Base-by-base conservation (phyloP, 2,329 filamentous ascomycete species). In the Simplicillium sp. region DNA sequence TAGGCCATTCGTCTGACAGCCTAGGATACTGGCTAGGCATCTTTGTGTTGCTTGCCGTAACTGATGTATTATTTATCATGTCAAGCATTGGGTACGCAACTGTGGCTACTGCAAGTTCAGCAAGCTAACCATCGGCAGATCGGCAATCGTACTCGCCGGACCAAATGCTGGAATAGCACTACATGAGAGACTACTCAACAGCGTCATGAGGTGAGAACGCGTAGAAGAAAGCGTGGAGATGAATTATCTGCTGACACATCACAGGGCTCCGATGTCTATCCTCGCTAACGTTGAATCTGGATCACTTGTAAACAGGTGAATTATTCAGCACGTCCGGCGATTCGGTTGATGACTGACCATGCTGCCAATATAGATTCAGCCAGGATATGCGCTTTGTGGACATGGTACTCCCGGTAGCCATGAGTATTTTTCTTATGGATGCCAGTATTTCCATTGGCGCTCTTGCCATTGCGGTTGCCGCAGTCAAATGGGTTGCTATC, bases 401-500 rank as follows among this genome's bases (percentile, higher is more conserved):
- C 38, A 54, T 59, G 3, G 53, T 61, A 20, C 55, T 68, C 4
- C 64, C 64, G 0, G 34, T 55, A 7, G 42, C 52, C 3, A 37
- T 52, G 8, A 44, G 45, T 1, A 15, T 55, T 1, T 56, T 57
- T 33, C 42, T 56, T 3, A 55, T 58, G 11, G 54, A 33, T 13
- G 53, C 56, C 42, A 34, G 4, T 18, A 8, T n/a, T 4, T 6
- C 66, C 41, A 51, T 71, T 17, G 64, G 62, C 15, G 64, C 68
- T 40, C 62, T 67, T 42, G 62, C 58, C 4, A 53, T 73, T 2
- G 65, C 71, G 17, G 59, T 61, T 7, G 57, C 63, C 3, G 62
- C 66, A 7, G 63, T 68, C 0, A 58, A 57, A 44, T 72, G 67
- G 46, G 62, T 67, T 2, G 66, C 66, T 4, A 60, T 64, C n/a